A percentile compares a stretch with the other conserved stretches of the same genome.
Evolutionary conservation across 1,284 basidiomycete genomes (phyloP).

Genomic region (Taiwanofungus camphoratus): DNA sequence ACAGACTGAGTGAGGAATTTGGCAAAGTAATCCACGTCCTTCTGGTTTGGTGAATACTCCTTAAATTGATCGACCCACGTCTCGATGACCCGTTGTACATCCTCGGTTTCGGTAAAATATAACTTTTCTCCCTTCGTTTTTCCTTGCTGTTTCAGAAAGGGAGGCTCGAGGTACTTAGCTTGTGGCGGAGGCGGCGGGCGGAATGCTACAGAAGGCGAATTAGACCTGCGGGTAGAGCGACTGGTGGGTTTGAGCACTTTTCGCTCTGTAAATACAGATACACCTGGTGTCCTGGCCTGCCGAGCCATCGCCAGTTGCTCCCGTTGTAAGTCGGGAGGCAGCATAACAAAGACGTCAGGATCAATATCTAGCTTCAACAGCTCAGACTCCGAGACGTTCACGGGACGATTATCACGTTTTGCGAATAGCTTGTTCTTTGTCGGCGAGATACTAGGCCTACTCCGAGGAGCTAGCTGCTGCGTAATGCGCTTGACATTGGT

Average conservation of each 20-base stretch:
- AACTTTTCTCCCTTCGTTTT: conserved; percentile 47
- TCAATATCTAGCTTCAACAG: conserved; percentile 65
- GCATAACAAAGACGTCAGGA: conserved; percentile 55
- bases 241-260: conserved; percentile 49
- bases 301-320: conserved; percentile 65
- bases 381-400: conserved; percentile 37
- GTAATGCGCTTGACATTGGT: conserved; percentile 52
- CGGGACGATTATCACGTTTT: conserved; percentile 23
- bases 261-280: conserved; percentile 16
- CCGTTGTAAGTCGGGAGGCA: conserved; percentile 64
- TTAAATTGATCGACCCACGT: conserved; percentile 65
- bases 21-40: conserved; percentile 67
- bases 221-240: conserved; percentile 17
- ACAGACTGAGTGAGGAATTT: conserved; percentile 65
- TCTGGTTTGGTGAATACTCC: conserved; percentile 53
- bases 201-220: conserved; percentile 26
- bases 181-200: conserved; percentile 45
- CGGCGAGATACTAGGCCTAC: conserved; percentile 37
- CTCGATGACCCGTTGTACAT: conserved; percentile 65
- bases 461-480: conserved; percentile 54
- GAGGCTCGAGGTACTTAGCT: conserved; percentile 41
- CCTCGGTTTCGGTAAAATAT: conserved; percentile 53
- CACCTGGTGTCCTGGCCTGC: conserved; percentile 35
- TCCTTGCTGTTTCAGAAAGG: conserved; percentile 50
- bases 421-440: conserved; percentile 37